A percentile compares a stretch with the other conserved stretches of the same genome.
phyloP scores from a whole-genome alignment of 768 basidiomycete genomes.

The Naganishia onofrii region DNA sequence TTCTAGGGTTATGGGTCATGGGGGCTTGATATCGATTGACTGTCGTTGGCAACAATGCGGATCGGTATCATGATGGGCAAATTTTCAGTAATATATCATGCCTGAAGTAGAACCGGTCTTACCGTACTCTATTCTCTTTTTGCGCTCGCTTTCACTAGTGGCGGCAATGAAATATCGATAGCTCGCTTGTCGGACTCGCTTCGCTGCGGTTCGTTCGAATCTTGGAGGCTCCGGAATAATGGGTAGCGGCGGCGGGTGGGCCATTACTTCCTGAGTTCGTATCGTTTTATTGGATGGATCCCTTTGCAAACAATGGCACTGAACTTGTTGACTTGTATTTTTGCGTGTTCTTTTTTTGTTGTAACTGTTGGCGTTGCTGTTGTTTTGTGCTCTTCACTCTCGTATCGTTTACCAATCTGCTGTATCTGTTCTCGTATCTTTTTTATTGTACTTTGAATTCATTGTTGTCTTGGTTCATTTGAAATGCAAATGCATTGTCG shows the following conservation, averaged over 20 bases:
- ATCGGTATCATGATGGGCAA: background rate
- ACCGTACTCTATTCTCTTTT: constrained; percentile 13
- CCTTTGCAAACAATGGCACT: background rate
- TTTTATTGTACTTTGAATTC: background rate
- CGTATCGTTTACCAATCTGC: background rate
- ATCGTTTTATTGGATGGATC: background rate
- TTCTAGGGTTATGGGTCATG: background rate
- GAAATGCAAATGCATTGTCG: background rate
- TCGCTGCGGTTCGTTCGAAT: background rate
- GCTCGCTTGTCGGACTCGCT: background rate
- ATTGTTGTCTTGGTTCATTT: background rate
- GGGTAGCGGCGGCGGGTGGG: constrained; percentile 20
- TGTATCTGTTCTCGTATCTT: background rate
- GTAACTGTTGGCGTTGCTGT: background rate
- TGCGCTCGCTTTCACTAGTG: constrained; percentile 23
- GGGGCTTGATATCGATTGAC: constrained; percentile 21
- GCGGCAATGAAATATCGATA: background rate
- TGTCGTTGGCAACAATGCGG: constrained; percentile 24
- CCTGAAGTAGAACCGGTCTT: constrained; percentile 11
- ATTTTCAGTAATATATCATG: background rate
- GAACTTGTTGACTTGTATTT: constrained; percentile 14
- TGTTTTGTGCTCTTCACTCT: background rate
- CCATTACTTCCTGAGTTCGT: constrained; percentile 24
- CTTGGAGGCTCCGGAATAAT: background rate
- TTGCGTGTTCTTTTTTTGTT: background rate